phyloP scores from a whole-genome alignment of 768 basidiomycete genomes.

The Boletus rubroflammeus region DNA sequence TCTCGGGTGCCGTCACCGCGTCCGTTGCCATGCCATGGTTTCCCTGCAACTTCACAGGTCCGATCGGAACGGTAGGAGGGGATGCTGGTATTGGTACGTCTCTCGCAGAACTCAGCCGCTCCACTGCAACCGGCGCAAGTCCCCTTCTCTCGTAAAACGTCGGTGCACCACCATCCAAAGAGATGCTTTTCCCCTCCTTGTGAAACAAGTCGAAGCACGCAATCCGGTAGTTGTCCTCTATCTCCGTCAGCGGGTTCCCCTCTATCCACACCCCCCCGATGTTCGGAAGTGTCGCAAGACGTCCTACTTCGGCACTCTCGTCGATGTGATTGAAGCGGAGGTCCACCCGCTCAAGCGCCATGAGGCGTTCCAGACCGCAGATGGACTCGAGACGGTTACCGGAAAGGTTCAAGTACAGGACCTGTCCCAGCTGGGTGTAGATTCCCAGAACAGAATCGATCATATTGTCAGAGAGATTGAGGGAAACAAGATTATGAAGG shows the following conservation, averaged over 20 bases:
- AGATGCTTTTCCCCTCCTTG: constrained; percentile 74
- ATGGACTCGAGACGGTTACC: constrained; percentile 91
- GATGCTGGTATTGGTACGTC: constrained; percentile 49
- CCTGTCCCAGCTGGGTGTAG: constrained; percentile 73
- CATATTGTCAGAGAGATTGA: constrained; percentile 97
- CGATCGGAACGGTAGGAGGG: constrained; percentile 60
- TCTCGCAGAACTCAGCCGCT: constrained; percentile 50
- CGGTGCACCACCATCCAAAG: constrained; percentile 71
- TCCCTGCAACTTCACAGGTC: constrained; percentile 26
- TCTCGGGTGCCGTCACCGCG: constrained; percentile 16
- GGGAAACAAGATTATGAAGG: constrained; percentile 78
- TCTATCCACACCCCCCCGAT: constrained; percentile 79
- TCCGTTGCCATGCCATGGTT: constrained; percentile 18
- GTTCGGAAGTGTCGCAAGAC: constrained; percentile 75
- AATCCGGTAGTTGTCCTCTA: constrained; percentile 67
- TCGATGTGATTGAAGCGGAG: constrained; percentile 74
- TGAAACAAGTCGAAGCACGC: constrained; percentile 81
- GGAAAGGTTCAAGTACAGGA: constrained; percentile 76
- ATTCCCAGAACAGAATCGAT: constrained; percentile 93
- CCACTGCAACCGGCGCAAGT: constrained; percentile 45
- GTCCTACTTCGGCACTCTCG: constrained; percentile 81
- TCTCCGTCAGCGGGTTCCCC: constrained; percentile 76
- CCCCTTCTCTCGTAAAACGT: constrained; percentile 68
- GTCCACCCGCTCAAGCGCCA: constrained; percentile 81
- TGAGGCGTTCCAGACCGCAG: constrained; percentile 88